Evolutionary conservation across 345 rosid species (phyloP), one percentile per base, ranked within the genome.

Genomic region (Barbarea vulgaris): DNA sequence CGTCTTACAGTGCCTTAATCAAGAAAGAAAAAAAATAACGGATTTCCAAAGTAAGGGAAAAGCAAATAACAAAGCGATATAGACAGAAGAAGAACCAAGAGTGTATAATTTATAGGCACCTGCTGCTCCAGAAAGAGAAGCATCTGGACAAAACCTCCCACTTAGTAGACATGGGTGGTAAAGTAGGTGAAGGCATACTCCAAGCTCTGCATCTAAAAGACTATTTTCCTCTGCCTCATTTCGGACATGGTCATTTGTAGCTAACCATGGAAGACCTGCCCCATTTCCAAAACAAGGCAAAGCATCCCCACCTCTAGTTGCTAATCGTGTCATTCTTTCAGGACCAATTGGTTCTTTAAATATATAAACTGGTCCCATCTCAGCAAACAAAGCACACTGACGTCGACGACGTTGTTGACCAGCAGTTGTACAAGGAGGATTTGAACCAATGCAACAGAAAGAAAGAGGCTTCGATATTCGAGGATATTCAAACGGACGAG

Each of bases 131-230:
- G 85, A 77, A 48, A 91, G 87, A 59, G 99, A 92, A 83, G 91
- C 94, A 87, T 95, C 99, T 42, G 94, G 93, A 86, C 99, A 95
- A 67, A 85, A 95, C 60, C 99, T 85, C 24, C 99, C 99, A 79
- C 77, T 89, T 22, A 92, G 91, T 69, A 90, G 75, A 75, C 81
- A 77, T n/a, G 99, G 99, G 61, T 95, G 97, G 80, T 92, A 95
- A 25, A 95, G 88, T 68, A 95, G 78, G 77, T 95, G 98, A 75
- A 95, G 79, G 81, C 52, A 83, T 64, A 75, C 88, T 67, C 89
- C 97, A 85, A 92, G 86, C 79, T 92, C 99, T 33, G 88, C 83
- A 87, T 95, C 98, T 70, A 92, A 80, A 70, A 89, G 82, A 62
- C 87, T 84, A 73, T 87, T 87, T 79, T 90, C 96, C 81, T 92